Evolutionary conservation across 345 rosid genomes (phyloP).

Genomic region (Sisymbrium irio): DNA sequence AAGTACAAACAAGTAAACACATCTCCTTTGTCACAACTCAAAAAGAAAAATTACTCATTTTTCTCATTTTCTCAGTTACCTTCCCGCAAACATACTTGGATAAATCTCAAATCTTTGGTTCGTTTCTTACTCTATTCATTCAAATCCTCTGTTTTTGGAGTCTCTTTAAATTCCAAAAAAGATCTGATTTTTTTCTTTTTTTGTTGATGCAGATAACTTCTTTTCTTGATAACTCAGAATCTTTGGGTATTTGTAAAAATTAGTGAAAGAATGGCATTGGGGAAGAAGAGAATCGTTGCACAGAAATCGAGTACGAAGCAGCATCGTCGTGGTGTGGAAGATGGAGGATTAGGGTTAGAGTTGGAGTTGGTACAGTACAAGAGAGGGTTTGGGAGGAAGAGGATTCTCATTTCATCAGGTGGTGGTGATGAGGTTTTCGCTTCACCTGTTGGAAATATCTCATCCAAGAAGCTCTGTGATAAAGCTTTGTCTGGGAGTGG

Average conservation of each 20-base stretch:
- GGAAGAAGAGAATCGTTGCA: conserved; percentile 36
- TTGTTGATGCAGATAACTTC: neutral
- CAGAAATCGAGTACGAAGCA: conserved; percentile 36
- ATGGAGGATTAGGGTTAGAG: conserved; percentile 36
- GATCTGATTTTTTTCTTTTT: conserved; percentile 1
- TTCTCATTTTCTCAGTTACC: no score
- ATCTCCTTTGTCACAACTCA: neutral
- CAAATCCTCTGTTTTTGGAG: conserved; percentile 5
- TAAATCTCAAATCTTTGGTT: no score
- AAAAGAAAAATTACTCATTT: conserved; percentile 25
- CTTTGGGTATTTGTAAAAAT: neutral
- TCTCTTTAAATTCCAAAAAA: neutral
- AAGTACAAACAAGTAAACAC: conserved; percentile 4
- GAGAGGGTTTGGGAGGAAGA: conserved; percentile 72
- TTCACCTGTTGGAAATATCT: no score
- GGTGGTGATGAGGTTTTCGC: conserved; percentile 21
- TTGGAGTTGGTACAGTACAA: conserved; percentile 48
- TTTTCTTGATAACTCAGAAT: no score
- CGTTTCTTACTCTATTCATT: neutral
- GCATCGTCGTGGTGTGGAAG: conserved; percentile 16
- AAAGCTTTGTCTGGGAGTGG: conserved; percentile 4
- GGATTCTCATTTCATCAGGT: conserved; percentile 47
- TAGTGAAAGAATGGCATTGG: conserved; percentile 59
- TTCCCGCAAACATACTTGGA: no score
- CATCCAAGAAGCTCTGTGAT: conserved; percentile 58